Percentiles rank a stretch among this genome's conserved stretches.
phyloP scores from a whole-genome alignment of 208 protist species.

The Plasmodiophora brassicae region DNA sequence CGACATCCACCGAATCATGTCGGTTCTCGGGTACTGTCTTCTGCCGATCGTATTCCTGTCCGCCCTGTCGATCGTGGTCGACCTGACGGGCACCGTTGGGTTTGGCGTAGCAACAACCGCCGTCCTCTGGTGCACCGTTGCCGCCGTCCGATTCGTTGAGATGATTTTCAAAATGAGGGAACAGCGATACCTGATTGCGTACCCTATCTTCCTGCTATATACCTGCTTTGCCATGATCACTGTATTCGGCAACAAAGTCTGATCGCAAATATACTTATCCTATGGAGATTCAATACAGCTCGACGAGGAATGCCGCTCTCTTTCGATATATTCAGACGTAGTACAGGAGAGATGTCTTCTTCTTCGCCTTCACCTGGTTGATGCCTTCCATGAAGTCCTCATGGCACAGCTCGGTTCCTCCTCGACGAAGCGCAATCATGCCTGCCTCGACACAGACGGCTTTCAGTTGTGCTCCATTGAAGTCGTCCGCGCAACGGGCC shows the following conservation, averaged over 20 bases:
- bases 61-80: slow-evolving; percentile 16
- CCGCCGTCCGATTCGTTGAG: slow-evolving; percentile 27
- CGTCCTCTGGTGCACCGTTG: slow-evolving; percentile 1
- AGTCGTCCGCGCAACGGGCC: slow-evolving; percentile 94
- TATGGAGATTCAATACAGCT: no score
- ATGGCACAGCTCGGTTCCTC: slow-evolving; percentile 68
- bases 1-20: slow-evolving; percentile 42
- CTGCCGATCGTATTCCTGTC: slow-evolving; percentile 44
- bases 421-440: slow-evolving; percentile 95
- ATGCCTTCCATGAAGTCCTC: slow-evolving; percentile 99
- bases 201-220: slow-evolving; percentile 37
- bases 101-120: slow-evolving; percentile 18
- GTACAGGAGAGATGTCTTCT: slow-evolving; percentile 97
- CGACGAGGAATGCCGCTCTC: no score
- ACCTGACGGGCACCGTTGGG: slow-evolving; percentile 14
- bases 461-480: slow-evolving; percentile 99
- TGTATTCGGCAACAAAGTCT: slow-evolving; percentile 39
- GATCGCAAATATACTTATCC: no score
- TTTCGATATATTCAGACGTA: slow-evolving; percentile 91
- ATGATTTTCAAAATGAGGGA: slow-evolving; percentile 39
- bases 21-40: slow-evolving; percentile 46
- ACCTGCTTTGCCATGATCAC: slow-evolving; percentile 46
- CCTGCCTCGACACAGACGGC: slow-evolving; percentile 99
- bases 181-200: slow-evolving; percentile 40
- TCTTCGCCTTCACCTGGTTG: slow-evolving; percentile 93